Conservation (phyloP, 2,329 filamentous ascomycete genomes). For the Monilinia vaccinii-corymbosi region DNA sequence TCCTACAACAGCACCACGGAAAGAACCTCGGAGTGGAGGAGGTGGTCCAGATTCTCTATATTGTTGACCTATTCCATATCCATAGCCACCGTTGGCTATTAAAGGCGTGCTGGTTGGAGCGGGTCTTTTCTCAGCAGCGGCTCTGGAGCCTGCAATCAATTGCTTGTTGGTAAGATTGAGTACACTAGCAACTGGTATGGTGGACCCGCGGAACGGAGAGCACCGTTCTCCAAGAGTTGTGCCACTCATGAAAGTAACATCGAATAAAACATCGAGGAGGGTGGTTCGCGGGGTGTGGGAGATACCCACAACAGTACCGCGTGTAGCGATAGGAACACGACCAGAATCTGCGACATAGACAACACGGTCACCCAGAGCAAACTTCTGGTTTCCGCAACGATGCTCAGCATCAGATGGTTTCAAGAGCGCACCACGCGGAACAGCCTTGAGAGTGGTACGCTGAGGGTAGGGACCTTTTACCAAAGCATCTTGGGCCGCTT, state of each 20-base stretch:
- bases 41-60: slow-evolving; percentile 48
- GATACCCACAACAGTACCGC: slow-evolving; percentile 90
- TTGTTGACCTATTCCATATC: slow-evolving; percentile 53
- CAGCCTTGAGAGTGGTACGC: slow-evolving; percentile 64
- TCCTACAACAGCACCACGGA: slow-evolving; percentile 42
- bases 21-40: slow-evolving; percentile 45
- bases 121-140: slow-evolving; percentile 44
- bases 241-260: slow-evolving; percentile 93
- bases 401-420: slow-evolving; percentile 97
- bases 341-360: slow-evolving; percentile 90
- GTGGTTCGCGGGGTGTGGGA: slow-evolving; percentile 77
- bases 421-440: slow-evolving; percentile 78
- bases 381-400: slow-evolving; percentile 74
- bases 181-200: slow-evolving; percentile 78
- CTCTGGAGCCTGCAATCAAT: slow-evolving; percentile 60
- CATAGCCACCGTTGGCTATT: slow-evolving; percentile 44
- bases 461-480: slow-evolving; percentile 44
- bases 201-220: slow-evolving; percentile 87
- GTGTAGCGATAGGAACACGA: slow-evolving; percentile 85
- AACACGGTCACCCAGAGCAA: slow-evolving; percentile 78
- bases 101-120: slow-evolving; percentile 40
- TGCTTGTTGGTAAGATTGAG: slow-evolving; percentile 81
- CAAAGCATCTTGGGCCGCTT: slow-evolving; percentile 57
- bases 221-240: slow-evolving; percentile 85
- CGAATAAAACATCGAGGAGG: slow-evolving; percentile 86